phyloP scores from a whole-genome alignment of 2,329 filamentous ascomycete species.

The Metarhizium album region DNA sequence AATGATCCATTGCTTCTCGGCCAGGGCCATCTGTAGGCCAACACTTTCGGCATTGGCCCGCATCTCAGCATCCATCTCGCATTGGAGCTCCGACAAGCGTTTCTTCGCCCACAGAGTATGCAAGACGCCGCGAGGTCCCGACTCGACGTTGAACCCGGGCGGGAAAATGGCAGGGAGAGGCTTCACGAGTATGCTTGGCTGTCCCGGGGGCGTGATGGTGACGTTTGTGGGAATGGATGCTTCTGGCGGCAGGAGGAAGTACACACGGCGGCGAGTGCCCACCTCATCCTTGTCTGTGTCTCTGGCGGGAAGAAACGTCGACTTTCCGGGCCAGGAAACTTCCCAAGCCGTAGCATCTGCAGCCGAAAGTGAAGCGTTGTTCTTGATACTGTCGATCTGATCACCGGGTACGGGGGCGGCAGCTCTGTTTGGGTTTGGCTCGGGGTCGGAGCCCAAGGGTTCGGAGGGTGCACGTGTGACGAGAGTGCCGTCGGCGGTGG shows the following conservation, averaged over 20 bases:
- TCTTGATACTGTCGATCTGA: not conserved
- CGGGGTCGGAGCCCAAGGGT: slow-evolving; percentile 10
- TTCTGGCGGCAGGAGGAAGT: slow-evolving; percentile 69
- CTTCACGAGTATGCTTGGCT: slow-evolving; percentile 48
- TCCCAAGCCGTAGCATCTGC: slow-evolving; percentile 45
- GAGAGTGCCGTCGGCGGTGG: slow-evolving; percentile 4
- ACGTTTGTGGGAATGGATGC: slow-evolving; percentile 62
- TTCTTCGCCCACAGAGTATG: slow-evolving; percentile 89
- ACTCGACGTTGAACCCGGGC: slow-evolving; percentile 57
- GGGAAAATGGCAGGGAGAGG: slow-evolving; percentile 82
- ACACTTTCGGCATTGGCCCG: slow-evolving; percentile 69
- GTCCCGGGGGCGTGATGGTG: slow-evolving; percentile 42
- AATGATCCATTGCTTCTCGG: slow-evolving; percentile 79
- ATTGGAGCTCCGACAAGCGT: slow-evolving; percentile 61
- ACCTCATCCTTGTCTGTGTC: slow-evolving; percentile 20
- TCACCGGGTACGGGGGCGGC: not conserved
- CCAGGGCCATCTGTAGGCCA: slow-evolving; percentile 70
- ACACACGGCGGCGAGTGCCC: slow-evolving; percentile 50
- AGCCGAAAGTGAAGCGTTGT: not conserved
- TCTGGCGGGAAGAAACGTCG: slow-evolving; percentile 54
- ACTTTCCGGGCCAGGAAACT: slow-evolving; percentile 76
- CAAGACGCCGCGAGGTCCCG: slow-evolving; percentile 69
- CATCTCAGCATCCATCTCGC: slow-evolving; percentile 66
- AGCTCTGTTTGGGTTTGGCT: slow-evolving; percentile 11
- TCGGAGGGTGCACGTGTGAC: slow-evolving; percentile 7